Evolutionary conservation across 225 moss, liverwort and hornwort species (phyloP), one percentile per base, ranked within the genome.

Genomic region (Ulota crispa): DNA sequence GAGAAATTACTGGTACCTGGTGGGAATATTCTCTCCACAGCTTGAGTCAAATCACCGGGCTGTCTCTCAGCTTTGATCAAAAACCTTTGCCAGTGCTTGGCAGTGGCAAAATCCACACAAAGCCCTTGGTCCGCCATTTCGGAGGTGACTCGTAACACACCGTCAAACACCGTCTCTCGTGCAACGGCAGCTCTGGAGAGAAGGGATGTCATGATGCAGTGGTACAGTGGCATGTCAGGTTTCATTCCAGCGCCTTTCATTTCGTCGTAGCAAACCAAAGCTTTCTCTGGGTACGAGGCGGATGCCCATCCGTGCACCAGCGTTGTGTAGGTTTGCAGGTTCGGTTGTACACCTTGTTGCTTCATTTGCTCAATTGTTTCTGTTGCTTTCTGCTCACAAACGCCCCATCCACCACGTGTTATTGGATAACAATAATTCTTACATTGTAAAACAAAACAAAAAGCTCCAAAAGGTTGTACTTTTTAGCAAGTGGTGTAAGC

Each of bases 261-360:
- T 67, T 93, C 93, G 52, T 94, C 90, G 53, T 90, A 94, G 82
- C 90, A 93, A 43, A 89, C 86, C 62, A 94, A 68, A n/a, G 94
- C 93, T 79, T 93, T 94, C 84, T 93, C 94, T 26, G 94, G 94
- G 80, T 93, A 94, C 26, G 93, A 93, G 72, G 94, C 94, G n/a
- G 91, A 93, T 50, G 94, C 90, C 94, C 93, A 94, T 61, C 94
- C 94, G 42, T 93, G 93, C 47, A 93, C 88, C 30, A 94, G 82
- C 26, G 94, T 93, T 8, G 94, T 94, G 27, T 90, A 93, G 2
- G 94, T 93, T 71, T 81, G 91, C 43, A 94, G 82, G 80, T 94
- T 94, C 32, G 94, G 94, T 62, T 89, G 86, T 18, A 94, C 88
- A 28, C 89, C 88, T 75, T 85, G 76, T 68, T 91, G 90, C 87